phyloP scores from a whole-genome alignment of 306 rosid species.

The Carpinus fangiana region DNA sequence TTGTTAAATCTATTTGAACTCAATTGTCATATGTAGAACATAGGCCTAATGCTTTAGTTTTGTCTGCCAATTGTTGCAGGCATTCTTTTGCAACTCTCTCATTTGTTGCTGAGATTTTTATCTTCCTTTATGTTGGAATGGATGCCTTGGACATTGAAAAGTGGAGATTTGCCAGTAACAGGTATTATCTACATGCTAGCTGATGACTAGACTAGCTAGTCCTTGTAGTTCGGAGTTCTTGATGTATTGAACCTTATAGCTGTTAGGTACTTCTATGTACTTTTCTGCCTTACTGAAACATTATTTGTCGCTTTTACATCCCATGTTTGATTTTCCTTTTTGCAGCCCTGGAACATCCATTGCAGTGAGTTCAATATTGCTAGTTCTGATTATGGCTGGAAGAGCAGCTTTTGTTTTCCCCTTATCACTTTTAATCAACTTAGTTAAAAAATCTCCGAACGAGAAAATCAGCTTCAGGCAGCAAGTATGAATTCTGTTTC shows the following conservation, averaged over 20 bases:
- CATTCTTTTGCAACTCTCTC: slow-evolving; percentile 96
- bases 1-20: slow-evolving; percentile 22
- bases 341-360: slow-evolving; percentile 88
- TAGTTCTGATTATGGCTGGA: slow-evolving; percentile 71
- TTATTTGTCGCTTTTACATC: background rate
- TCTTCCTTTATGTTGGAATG: slow-evolving; percentile 98
- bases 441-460: slow-evolving; percentile 48
- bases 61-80: slow-evolving; percentile 43
- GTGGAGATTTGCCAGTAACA: slow-evolving; percentile 91
- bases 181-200: slow-evolving; percentile 47
- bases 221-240: slow-evolving; percentile 11
- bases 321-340: slow-evolving; percentile 30
- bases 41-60: slow-evolving; percentile 14
- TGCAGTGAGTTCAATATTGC: slow-evolving; percentile 72
- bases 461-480: slow-evolving; percentile 61
- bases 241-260: slow-evolving; percentile 6
- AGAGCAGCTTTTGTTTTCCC: slow-evolving; percentile 97
- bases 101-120: slow-evolving; percentile 82
- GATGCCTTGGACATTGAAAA: slow-evolving; percentile 99
- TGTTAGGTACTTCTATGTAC: background rate
- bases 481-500: slow-evolving; percentile 56
- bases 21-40: slow-evolving; percentile 14
- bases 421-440: slow-evolving; percentile 76
- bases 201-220: background rate
- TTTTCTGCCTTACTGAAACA: slow-evolving; percentile 13